Evolutionary conservation across 352 stramenopile genomes (phyloP).

Genomic region (Globisporangium nunn): DNA sequence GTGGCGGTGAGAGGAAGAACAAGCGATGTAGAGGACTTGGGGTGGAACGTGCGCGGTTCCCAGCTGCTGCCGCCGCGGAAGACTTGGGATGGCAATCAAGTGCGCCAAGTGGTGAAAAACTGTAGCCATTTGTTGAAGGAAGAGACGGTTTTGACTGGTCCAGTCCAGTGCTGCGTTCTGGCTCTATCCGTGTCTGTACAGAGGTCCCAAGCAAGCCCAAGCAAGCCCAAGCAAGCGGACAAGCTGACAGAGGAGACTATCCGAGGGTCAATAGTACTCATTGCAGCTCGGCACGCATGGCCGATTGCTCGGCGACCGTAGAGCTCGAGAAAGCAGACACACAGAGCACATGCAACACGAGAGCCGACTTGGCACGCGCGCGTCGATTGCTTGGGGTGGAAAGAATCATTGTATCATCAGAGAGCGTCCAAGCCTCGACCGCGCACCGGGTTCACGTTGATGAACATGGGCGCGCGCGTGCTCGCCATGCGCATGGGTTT

Average conservation of each 20-base stretch:
- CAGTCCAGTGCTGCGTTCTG: background rate
- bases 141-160: background rate
- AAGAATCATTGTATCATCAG: background rate
- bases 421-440: slow-evolving; percentile 7
- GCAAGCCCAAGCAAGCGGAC: no score
- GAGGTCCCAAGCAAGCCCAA: no score
- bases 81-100: background rate
- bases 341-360: background rate
- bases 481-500: slow-evolving; percentile 5
- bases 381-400: background rate
- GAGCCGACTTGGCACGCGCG: background rate
- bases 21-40: background rate
- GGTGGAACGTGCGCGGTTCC: background rate
- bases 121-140: slow-evolving; percentile 1
- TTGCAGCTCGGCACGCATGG: no score
- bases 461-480: slow-evolving; percentile 8
- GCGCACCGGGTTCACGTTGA: slow-evolving; percentile 10
- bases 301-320: background rate
- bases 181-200: no score
- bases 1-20: background rate
- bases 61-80: background rate
- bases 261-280: no score
- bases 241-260: no score
- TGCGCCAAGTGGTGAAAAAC: no score
- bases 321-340: background rate